Conservation (phyloP, 139 green algal genomes). For the Tetradesmus lagerheimii region DNA sequence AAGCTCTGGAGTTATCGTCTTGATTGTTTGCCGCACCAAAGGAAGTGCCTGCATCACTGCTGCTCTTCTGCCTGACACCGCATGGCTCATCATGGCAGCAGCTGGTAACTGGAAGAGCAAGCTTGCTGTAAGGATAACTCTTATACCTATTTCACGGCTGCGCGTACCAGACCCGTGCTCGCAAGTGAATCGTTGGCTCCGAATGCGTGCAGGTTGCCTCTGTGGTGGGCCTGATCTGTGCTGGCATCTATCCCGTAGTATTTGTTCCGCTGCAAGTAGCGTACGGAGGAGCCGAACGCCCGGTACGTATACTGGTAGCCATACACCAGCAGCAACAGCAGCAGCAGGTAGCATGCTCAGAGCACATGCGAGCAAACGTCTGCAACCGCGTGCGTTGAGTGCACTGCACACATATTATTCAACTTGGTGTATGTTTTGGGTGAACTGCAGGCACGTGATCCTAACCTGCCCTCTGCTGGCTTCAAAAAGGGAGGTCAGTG, state of each 20-base stretch:
- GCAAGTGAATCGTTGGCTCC: not conserved
- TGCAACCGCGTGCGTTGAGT: not conserved
- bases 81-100: not conserved
- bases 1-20: too few species aligned
- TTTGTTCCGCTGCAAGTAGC: constrained; percentile 54
- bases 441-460: constrained; percentile 20
- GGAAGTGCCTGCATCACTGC: not conserved
- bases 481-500: constrained; percentile 30
- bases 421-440: not conserved
- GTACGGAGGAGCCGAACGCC: constrained; percentile 26
- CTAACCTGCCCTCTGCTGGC: not conserved
- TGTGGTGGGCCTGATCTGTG: constrained; percentile 50
- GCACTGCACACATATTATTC: too few species aligned
- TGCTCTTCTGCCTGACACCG: not conserved
- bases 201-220: constrained; percentile 46
- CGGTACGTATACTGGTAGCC: not conserved
- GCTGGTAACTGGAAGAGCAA: constrained; percentile 22
- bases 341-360: not conserved
- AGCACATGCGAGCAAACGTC: not conserved
- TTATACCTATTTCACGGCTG: not conserved
- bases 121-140: constrained; percentile 3
- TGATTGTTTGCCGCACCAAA: not conserved
- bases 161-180: not conserved
- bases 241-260: constrained; percentile 52
- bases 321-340: not conserved